These are phyloP conservation scores for Acidomyces sp. DNA, from an alignment of 495 filamentous ascomycete genomes.

Conservation along the genomic window DNA sequence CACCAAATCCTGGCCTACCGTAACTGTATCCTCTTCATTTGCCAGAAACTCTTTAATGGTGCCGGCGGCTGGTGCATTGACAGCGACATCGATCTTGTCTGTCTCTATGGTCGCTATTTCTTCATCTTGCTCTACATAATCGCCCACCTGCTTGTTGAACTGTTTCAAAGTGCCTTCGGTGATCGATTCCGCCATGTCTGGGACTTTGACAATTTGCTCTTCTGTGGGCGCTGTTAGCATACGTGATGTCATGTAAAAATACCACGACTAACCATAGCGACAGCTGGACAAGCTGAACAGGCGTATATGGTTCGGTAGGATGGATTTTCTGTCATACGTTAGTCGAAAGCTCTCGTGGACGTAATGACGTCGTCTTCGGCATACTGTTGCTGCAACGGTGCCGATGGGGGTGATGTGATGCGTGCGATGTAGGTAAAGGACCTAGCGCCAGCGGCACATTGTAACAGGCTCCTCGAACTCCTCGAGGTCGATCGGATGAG, in stretches of 20 bases:
- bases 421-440: too few species aligned
- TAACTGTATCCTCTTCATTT: constrained; percentile 90
- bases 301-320: constrained; percentile 11
- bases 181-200: constrained; percentile 97
- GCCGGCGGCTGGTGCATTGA: constrained; percentile 87
- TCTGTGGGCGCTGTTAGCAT: constrained; percentile 29
- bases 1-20: constrained; percentile 81
- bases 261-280: constrained; percentile 20
- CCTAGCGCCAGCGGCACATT: constrained; percentile 1
- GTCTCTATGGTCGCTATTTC: constrained; percentile 99
- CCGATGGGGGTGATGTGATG: too few species aligned
- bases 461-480: constrained; percentile 4
- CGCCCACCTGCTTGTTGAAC: constrained; percentile 86
- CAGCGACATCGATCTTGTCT: constrained; percentile 98
- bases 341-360: too few species aligned
- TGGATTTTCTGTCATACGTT: constrained; percentile 8
- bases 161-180: constrained; percentile 95
- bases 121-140: constrained; percentile 90
- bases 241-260: background rate
- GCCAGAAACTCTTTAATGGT: constrained; percentile 84
- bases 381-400: constrained; percentile 4
- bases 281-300: constrained; percentile 16
- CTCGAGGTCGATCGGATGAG: constrained; percentile 14
- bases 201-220: constrained; percentile 80
- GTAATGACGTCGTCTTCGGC: too few species aligned